Base-by-base conservation (phyloP, 768 basidiomycete species). In the Lentinula edodes region DNA sequence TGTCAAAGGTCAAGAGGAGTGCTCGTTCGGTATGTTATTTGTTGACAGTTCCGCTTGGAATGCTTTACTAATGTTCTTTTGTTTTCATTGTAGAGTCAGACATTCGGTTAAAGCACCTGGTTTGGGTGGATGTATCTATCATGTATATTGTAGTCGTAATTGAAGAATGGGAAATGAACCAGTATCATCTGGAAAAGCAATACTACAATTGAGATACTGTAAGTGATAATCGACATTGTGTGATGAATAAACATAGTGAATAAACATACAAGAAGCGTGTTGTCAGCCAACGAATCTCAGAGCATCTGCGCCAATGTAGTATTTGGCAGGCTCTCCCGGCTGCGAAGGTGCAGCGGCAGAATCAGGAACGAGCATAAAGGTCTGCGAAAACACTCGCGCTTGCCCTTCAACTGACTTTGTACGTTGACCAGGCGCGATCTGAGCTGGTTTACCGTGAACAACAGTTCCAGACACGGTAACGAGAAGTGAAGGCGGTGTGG, bases 1-100 rank as follows among this genome's bases (percentile, higher is more conserved):
- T 95, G 72, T 95, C 92, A 13, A 95, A 95, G 71, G 82, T 95
- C 80, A 95, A 94, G 77, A 80, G 92, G 64, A 93, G 90, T 70
- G 91, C 93, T 20, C 86, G 93, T 62, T 94, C 93, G 53, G 86
- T 88, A 71, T 50, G 73, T 77, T 51, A 4, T 13, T 51, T 18
- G 53, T 58, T 35, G 36, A 41, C 23, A 18, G 55, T 46, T 34
- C 23, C 41, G 3, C 28, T 3, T 28, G 28, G 28, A 23, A 15
- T 15, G 8, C 8, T 16, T 56, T 16, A 43, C 39, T 56, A 7
- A 54, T 18, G 18, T 38, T 18, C 41, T 13, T 58, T 62, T 60
- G 28, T 28, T 28, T 28, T 28, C 28, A 28, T 28, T 28, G 28
- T 74, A 89, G 87, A 91, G 90, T 78, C 93, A 95, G 83, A 95